Evolutionary conservation across 176 grass and related monocot species (phyloP).

Genomic region (Rhynchospora breviuscula): DNA sequence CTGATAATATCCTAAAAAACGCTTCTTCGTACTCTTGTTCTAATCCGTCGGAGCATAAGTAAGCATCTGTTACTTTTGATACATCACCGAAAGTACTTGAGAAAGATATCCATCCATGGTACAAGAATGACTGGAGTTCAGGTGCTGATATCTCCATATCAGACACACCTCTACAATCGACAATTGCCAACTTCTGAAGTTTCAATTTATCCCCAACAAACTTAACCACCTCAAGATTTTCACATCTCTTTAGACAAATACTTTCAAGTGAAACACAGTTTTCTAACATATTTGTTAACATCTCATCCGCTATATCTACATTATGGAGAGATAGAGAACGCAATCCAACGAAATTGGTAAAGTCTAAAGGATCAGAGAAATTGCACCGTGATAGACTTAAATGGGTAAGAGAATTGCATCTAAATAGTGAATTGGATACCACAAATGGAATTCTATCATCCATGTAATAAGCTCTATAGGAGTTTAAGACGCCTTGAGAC

Average conservation of each 20-base stretch:
- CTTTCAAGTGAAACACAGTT: slow-evolving; percentile 24
- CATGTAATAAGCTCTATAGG: no score
- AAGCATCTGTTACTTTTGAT: slow-evolving; percentile 31
- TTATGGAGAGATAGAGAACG: slow-evolving; percentile 17
- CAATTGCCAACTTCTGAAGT: slow-evolving; percentile 28
- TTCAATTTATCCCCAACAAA: slow-evolving; percentile 22
- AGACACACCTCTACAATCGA: slow-evolving; percentile 6
- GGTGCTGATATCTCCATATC: slow-evolving; percentile 28
- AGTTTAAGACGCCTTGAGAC: no score
- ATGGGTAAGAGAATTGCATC: slow-evolving; percentile 17
- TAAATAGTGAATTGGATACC: slow-evolving; percentile 22
- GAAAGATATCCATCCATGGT: slow-evolving; percentile 5
- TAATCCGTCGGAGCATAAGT: slow-evolving; percentile 14
- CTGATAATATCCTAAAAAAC: slow-evolving; percentile 4
- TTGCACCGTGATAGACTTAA: slow-evolving; percentile 33
- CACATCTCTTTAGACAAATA: slow-evolving; percentile 40
- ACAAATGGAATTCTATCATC: not conserved
- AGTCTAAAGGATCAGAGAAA: not conserved
- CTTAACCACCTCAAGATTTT: not conserved
- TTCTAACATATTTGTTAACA: slow-evolving; percentile 10
- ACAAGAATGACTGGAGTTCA: slow-evolving; percentile 33
- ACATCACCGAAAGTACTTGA: not conserved
- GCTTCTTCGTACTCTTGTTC: not conserved
- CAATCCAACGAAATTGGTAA: slow-evolving; percentile 21
- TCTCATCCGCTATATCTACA: slow-evolving; percentile 13